Evolutionary conservation across 306 rosid genomes (phyloP), one percentile per base, ranked within the genome.

Genomic region (Ormosia emarginata): DNA sequence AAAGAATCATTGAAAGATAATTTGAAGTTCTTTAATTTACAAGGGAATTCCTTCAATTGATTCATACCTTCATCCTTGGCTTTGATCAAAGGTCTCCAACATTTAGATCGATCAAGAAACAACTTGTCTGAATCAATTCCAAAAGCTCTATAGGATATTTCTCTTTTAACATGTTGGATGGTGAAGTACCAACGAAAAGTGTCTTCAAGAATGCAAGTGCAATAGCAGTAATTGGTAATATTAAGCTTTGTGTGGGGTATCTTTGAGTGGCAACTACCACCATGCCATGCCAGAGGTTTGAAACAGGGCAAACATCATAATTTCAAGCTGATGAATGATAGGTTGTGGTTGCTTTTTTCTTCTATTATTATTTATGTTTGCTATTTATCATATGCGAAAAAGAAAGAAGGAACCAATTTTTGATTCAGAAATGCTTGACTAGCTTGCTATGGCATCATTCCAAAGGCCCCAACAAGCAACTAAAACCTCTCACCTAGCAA

Each of bases 71-170:
- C 43, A 4, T 69, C 59, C 0, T 41, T 69, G 57, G 24, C 41
- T 44, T 69, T 41, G 14, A 6, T n/a, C 7, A 24, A 7, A 58
- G 36, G 64, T 18, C 68, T 77, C 13, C 39, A 8, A 7, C 1
- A 1, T 59, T 39, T 77, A 67, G 78, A 85, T 58, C 47, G 78
- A 58, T 78, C 79, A 0, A 13, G 3, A 2, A 85, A 72, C 49
- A 66, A 81, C 39, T 66, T 85, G 32, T 18, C 75, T 0, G 81
- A 79, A 5, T 1, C 29, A 12, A 77, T 85, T 47, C 83, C 85
- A 14, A 55, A 55, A 37, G 69, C 24, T 8, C 12, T 81, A 2
- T 37, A 81, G 14, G 62, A 62, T 3, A 30, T 65, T 32, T 30
- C 39, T 2, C 88, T 0, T 76, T 29, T 18, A 85, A 81, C n/a